Conservation (phyloP, 192 early-diverging fungal genomes). For the Entophlyctis luteolus region DNA sequence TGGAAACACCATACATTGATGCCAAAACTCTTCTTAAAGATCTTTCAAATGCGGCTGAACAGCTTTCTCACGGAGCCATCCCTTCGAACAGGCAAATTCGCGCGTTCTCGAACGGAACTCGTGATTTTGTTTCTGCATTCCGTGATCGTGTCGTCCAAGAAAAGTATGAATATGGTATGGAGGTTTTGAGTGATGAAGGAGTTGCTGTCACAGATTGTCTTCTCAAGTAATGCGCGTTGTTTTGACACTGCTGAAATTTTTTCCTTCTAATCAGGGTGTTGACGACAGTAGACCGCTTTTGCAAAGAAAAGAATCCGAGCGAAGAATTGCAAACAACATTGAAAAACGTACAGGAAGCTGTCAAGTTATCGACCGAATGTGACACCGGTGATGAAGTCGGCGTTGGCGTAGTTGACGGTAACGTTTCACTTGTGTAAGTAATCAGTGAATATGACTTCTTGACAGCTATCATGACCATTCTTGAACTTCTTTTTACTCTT, state of each 20-base stretch:
- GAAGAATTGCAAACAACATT: not conserved
- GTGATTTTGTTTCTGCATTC: not conserved
- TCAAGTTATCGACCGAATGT: not conserved
- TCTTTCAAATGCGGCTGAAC: no score
- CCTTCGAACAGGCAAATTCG: not conserved
- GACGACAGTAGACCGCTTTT: not conserved
- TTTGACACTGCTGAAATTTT: not conserved
- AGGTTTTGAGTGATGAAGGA: not conserved
- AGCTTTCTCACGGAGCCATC: not conserved
- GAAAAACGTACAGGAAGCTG: not conserved
- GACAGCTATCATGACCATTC: not conserved
- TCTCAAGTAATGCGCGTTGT: not conserved
- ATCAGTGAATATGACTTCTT: not conserved
- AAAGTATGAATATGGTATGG: not conserved
- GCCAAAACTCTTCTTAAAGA: no score
- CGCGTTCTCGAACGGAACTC: not conserved
- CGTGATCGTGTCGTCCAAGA: not conserved
- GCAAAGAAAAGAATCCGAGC: not conserved
- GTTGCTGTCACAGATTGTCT: not conserved
- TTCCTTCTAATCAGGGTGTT: not conserved
- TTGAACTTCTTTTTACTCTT: not conserved
- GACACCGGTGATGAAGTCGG: not conserved
- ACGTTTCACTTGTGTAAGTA: not conserved
- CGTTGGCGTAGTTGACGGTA: not conserved
- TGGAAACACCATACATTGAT: no score